Base-by-base conservation (phyloP, 345 rosid genomes). In the Jatropha curcas region DNA sequence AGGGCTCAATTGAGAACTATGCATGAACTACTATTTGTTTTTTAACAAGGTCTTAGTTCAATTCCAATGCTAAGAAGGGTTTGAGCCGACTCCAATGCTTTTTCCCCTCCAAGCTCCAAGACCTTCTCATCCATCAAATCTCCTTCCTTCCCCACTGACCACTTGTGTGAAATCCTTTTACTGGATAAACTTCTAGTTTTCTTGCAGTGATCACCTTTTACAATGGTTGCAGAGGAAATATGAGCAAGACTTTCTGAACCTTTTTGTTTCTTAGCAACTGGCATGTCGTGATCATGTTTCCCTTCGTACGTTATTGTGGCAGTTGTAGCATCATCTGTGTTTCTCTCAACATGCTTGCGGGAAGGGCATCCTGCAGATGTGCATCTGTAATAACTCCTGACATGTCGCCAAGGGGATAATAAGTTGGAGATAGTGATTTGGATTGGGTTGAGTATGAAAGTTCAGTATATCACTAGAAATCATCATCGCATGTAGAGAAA, bases 371-470 rank as follows among this genome's bases (percentile, higher is more conserved):
- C 82, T 24, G 61, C 62, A 27, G 70, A 55, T 37, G 82, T 69
- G 75, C 82, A 78, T 52, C 77, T 63, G 58, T 78, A 78, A 50
- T 78, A 78, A 63, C 82, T 78, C 82, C 82, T 78, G 25, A 24
- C 24, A 58, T 67, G 31, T 45, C 33, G 33, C 33, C 70, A 65
- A 46, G 62, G 13, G 34, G 41, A 43, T 20, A 55, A 43, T 48
- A 17, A 48, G 17, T 46, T 16, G 16, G 51, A 48, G 17, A 48
- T 16, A 48, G 0, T 2, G 22, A 24, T 8, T 22, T 51, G 56
- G 10, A 53, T 22, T 1, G 25, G 53, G 22, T 55, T 3, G 55
- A 45, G 31, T 13, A 28, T 6, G 56, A 6, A 28, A 31, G 17
- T 5, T 33, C 39, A 60, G 2, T 6, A 6, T 33, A 25, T 27